A percentile compares a stretch with the other conserved stretches of the same genome.
Evolutionary conservation across 805 yeast genomes (phyloP).

Genomic region (Candida methanosorbosa): DNA sequence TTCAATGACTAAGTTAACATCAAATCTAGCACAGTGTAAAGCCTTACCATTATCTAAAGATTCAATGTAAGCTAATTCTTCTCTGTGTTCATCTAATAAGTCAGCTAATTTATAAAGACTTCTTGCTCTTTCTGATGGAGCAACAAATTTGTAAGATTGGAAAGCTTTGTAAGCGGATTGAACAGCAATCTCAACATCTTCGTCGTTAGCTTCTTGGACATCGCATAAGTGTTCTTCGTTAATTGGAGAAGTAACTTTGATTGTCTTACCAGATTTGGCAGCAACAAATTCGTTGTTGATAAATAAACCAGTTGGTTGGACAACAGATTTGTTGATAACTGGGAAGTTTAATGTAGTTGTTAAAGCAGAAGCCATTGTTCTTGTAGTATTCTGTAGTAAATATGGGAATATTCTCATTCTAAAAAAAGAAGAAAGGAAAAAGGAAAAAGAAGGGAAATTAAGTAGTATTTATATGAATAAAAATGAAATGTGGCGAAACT

Average conservation of each 20-base stretch:
- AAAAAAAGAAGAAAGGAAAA: neutral
- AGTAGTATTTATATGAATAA: neutral
- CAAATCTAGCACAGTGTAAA: constrained; percentile 54
- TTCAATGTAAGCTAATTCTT: constrained; percentile 59
- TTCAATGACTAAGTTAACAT: constrained; percentile 53
- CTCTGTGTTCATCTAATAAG: constrained; percentile 53
- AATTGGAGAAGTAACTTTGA: constrained; percentile 41
- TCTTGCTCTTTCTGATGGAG: constrained; percentile 48
- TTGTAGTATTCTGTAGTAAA: neutral
- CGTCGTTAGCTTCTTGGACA: constrained; percentile 45
- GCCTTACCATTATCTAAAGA: constrained; percentile 76
- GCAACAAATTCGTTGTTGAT: constrained; percentile 49
- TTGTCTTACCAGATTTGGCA: constrained; percentile 41
- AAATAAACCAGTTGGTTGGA: constrained; percentile 53
- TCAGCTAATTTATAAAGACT: constrained; percentile 57
- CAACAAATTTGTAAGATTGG: constrained; percentile 47
- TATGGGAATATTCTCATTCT: neutral
- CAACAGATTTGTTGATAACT: constrained; percentile 24
- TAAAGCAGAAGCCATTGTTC: constrained; percentile 10
- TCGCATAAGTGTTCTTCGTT: constrained; percentile 43
- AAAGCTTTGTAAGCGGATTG: constrained; percentile 60
- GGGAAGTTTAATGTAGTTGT: constrained; percentile 25
- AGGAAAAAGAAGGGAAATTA: neutral
- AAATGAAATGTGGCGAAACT: neutral
- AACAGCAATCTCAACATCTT: constrained; percentile 65